phyloP scores from a whole-genome alignment of 2,329 filamentous ascomycete species.

The Hypoxylon sp. region DNA sequence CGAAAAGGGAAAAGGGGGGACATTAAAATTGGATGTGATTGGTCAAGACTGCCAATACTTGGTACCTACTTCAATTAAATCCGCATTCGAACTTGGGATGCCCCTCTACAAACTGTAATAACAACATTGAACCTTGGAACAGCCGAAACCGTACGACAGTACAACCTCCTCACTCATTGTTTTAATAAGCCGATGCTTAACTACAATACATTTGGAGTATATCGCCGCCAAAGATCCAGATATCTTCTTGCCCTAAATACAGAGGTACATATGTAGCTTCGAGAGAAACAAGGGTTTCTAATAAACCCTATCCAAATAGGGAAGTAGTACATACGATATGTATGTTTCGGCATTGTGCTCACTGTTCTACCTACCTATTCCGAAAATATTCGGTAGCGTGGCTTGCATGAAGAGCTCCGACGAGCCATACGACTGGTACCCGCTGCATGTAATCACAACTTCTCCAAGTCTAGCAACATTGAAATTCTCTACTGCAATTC shows the following conservation, averaged over 20 bases:
- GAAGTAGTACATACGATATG: conserved; percentile 18
- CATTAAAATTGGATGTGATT: conserved; percentile 25
- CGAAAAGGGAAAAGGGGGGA: conserved; percentile 43
- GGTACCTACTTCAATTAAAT: conserved; percentile 19
- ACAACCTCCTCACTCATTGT: conserved; percentile 20
- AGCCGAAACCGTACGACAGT: conserved; percentile 37
- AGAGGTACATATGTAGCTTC: neutral
- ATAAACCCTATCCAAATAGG: neutral
- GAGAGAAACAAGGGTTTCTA: neutral
- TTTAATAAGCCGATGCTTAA: neutral
- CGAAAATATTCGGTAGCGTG: neutral
- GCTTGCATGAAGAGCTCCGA: conserved; percentile 33
- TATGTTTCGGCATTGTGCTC: conserved; percentile 27
- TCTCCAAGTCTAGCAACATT: conserved; percentile 28
- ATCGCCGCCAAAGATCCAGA: neutral
- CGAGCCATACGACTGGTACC: conserved; percentile 29
- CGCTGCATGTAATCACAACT: conserved; percentile 14
- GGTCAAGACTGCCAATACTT: conserved; percentile 18
- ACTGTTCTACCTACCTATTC: neutral
- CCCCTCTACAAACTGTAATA: conserved; percentile 14
- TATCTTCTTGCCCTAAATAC: neutral
- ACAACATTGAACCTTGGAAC: conserved; percentile 11
- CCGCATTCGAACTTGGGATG: conserved; percentile 37
- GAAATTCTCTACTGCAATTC: conserved; percentile 8
- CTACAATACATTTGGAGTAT: neutral